A percentile compares a stretch with the other conserved stretches of the same genome.
Conservation (phyloP, 441 rosid species). For the Macaranga tanarius region DNA sequence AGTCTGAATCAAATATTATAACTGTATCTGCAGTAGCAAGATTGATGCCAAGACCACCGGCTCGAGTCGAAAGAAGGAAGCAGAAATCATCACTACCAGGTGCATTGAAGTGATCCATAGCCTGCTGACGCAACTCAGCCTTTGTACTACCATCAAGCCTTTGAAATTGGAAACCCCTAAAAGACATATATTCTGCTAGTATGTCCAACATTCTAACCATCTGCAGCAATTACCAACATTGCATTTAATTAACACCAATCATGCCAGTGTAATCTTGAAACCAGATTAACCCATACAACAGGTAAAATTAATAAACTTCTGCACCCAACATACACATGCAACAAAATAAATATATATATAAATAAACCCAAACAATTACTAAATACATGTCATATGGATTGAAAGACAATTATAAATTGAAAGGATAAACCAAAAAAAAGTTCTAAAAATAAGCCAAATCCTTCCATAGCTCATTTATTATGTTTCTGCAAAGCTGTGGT, state of each 20-base stretch:
- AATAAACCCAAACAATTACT: neutral
- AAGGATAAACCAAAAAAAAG: neutral
- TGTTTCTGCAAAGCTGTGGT: neutral
- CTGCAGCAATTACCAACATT: slow-evolving; percentile 41
- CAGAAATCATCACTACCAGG: slow-evolving; percentile 99
- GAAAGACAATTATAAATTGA: neutral
- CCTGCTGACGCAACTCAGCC: slow-evolving; percentile 96
- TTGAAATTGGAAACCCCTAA: slow-evolving; percentile 96
- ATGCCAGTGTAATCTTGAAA: neutral
- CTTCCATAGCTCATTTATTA: neutral
- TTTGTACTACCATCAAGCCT: slow-evolving; percentile 99
- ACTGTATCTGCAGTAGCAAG: slow-evolving; percentile 99
- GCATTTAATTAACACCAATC: neutral
- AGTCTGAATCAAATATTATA: slow-evolving; percentile 99
- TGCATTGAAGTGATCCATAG: slow-evolving; percentile 99
- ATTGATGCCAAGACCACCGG: slow-evolving; percentile 99
- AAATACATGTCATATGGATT: neutral
- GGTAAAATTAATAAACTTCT: neutral
- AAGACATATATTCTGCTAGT: slow-evolving; percentile 81
- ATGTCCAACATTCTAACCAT: slow-evolving; percentile 99
- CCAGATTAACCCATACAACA: neutral
- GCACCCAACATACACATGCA: neutral
- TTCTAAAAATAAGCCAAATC: neutral
- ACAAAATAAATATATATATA: no score
- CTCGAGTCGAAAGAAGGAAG: slow-evolving; percentile 98